A percentile compares a stretch with the other conserved stretches of the same genome.
Conservation (phyloP, 1,284 basidiomycete genomes). For the Grifola frondosa region DNA sequence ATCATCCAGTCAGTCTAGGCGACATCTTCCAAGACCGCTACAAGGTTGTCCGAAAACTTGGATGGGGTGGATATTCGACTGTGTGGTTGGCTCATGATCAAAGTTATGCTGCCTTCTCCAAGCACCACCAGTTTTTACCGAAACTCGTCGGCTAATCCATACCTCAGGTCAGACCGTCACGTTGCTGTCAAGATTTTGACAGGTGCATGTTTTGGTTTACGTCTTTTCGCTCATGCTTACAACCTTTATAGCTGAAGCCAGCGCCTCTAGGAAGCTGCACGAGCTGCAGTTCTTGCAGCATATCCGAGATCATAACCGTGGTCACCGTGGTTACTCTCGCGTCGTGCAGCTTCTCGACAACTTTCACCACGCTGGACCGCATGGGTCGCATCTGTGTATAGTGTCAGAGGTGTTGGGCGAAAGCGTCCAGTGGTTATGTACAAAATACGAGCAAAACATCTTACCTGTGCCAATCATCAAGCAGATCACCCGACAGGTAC, state of each 20-base stretch:
- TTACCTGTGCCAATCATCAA: background rate
- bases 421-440: background rate
- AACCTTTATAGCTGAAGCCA: no score
- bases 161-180: no score
- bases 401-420: constrained; percentile 2
- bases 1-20: no score
- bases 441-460: background rate
- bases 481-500: constrained; percentile 1
- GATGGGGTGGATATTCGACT: no score
- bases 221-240: background rate
- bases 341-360: constrained; percentile 2
- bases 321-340: constrained; percentile 1
- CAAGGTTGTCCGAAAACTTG: no score
- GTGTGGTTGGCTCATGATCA: no score
- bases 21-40: no score
- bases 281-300: constrained; percentile 2
- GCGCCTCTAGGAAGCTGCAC: background rate
- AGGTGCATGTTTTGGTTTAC: background rate
- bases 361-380: constrained; percentile 4
- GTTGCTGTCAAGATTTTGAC: background rate
- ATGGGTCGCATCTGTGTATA: constrained; percentile 5
- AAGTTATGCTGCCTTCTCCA: no score
- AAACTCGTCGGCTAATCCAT: no score
- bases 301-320: background rate
- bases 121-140: no score